Base-by-base conservation (phyloP, 352 stramenopile genomes). In the Saprolegnia parasitica region DNA sequence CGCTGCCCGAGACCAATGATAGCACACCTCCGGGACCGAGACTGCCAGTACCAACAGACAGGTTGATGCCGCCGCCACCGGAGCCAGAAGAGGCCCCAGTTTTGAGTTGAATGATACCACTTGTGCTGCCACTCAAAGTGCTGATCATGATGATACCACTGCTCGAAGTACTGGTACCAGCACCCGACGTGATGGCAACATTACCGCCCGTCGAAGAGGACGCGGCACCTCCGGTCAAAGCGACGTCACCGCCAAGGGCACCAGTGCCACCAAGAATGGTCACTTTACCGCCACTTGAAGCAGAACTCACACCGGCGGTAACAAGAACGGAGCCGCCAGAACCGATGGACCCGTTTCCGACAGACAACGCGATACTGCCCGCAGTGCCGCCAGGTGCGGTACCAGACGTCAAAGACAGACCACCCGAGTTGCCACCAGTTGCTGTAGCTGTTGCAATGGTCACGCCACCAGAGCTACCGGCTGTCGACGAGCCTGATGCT, bases 21-120 rank as follows among this genome's bases (percentile, higher is more conserved):
- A 46, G 15, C 11, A 16, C 13, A 15, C 55, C 55, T 20, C 55
- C 55, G 18, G n/a, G 15, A 40, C 79, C 61, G 56, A 77, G 77
- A 15, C 64, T 76, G 6, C 78, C 81, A 32, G 80, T 76, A 18
- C 84, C 84, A 24, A 80, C 80, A 24, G 72, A 13, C 5, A 92
- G 49, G 67, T 56, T 72, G 40, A 92, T 79, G 47, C 68, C 71
- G 23, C 82, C 84, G 21, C 82, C 84, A 67, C 87, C 77, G 5
- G 78, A 78, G 68, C 73, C 68, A 10, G 52, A 73, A 26, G 20
- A n/a, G 18, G 50, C 50, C 9, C 50, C 50, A 5, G 50, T 37
- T 24, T n/a, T 32, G 21, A 58, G 50, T 58, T 58, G 50, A 24
- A 58, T 58, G 8, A n/a, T 24, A 16, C 50, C 50, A 24, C 50